Percentiles rank a stretch among this genome's conserved stretches.
Conservation (phyloP, 768 basidiomycete species). For the Trametes gibbosa region DNA sequence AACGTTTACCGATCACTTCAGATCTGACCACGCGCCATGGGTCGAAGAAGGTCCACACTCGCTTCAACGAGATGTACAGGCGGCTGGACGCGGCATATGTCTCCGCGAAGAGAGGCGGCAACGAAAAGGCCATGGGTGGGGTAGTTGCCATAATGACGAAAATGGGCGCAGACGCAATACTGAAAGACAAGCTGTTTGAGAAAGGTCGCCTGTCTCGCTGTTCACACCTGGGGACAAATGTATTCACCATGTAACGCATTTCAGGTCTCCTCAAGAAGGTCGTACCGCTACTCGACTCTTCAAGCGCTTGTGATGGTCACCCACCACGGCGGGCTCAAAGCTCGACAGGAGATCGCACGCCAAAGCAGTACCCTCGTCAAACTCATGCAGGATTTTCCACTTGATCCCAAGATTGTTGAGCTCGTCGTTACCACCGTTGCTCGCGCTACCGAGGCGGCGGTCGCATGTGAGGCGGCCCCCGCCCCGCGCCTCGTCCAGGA, state of each 20-base stretch:
- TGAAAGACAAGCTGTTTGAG: conserved; percentile 18
- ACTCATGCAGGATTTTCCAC: conserved; percentile 44
- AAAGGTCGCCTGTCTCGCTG: conserved; percentile 1
- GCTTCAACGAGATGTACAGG: conserved; percentile 50
- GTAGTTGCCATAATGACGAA: conserved; percentile 21
- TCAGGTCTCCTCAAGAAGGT: conserved; percentile 1
- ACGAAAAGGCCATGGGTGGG: conserved; percentile 39
- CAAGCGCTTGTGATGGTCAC: conserved; percentile 54
- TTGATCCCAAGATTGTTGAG: conserved; percentile 47
- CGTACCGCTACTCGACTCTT: conserved; percentile 35
- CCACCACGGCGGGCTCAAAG: conserved; percentile 51
- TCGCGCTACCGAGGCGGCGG: conserved; percentile 45
- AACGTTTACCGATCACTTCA: conserved; percentile 20
- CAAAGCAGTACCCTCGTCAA: conserved; percentile 38
- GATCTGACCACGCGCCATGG: conserved; percentile 55
- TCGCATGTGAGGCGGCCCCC: conserved; percentile 17
- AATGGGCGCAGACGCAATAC: conserved; percentile 16
- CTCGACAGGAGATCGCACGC: conserved; percentile 49
- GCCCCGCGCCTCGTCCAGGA: conserved; percentile 37
- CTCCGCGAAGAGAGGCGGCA: conserved; percentile 31
- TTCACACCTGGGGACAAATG: not conserved
- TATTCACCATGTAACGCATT: not conserved
- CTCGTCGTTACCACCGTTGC: conserved; percentile 48
- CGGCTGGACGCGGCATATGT: conserved; percentile 48
- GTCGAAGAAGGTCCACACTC: conserved; percentile 55